Conservation (phyloP, 1,284 basidiomycete species). For the Apiotrichum laibachii region DNA sequence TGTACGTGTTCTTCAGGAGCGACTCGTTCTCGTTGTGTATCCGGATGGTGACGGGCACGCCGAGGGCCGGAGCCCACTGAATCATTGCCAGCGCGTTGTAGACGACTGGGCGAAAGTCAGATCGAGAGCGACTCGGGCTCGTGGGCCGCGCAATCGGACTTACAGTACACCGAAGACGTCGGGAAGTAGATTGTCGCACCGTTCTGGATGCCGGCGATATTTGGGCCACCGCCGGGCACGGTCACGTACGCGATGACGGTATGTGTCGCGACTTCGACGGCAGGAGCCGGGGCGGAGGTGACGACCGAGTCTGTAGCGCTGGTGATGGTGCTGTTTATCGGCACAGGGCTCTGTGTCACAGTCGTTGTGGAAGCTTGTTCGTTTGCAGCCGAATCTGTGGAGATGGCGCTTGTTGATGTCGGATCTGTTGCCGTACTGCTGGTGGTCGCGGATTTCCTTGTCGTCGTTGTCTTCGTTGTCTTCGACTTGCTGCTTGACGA, state of each 20-base stretch:
- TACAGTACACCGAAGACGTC: conserved; percentile 1
- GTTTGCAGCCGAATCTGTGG: no score
- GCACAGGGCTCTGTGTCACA: no score
- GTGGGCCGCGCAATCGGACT: neutral
- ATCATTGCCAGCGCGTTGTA: conserved; percentile 3
- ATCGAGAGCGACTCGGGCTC: neutral
- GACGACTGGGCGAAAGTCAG: neutral
- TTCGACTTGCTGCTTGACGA: neutral
- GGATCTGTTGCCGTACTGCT: neutral
- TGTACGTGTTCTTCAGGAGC: conserved; percentile 6
- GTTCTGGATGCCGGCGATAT: neutral
- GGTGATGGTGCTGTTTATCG: no score
- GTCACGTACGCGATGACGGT: neutral
- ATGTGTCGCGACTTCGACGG: neutral
- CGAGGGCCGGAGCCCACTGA: conserved; percentile 12
- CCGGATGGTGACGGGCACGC: conserved; percentile 3
- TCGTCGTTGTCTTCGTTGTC: neutral
- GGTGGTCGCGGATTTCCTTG: neutral
- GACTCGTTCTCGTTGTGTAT: conserved; percentile 6
- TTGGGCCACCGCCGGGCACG: neutral
- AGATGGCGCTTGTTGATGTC: no score
- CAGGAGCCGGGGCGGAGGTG: neutral
- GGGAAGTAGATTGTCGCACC: conserved; percentile 10
- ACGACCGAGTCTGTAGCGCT: no score
- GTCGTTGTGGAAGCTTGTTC: no score